Evolutionary conservation across 78 protist species (phyloP).

Genomic region (Diacronema lutheri): DNA sequence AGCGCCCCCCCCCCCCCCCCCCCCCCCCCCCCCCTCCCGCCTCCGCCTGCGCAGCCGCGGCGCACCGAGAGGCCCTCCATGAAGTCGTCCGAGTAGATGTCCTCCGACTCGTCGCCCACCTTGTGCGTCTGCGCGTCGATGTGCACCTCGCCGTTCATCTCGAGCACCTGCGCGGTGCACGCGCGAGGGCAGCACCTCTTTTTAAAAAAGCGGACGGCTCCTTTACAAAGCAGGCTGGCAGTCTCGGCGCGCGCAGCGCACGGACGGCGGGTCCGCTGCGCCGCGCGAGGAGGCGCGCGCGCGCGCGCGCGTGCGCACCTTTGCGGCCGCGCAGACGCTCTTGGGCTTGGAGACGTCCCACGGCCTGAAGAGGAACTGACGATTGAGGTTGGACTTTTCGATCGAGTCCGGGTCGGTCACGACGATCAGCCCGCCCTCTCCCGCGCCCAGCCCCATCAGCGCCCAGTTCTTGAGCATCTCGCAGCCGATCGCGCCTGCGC

Average conservation of each 20-base stretch:
- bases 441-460: constrained; percentile 69
- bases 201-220: no score
- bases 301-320: no score
- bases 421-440: constrained; percentile 19
- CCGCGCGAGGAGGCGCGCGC: no score
- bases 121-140: constrained; percentile 58
- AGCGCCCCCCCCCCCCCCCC: no score
- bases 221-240: no score
- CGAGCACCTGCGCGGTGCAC: background rate
- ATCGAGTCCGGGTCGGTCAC: constrained; percentile 73
- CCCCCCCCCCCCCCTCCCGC: no score
- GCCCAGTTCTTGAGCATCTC: constrained; percentile 84
- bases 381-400: constrained; percentile 60
- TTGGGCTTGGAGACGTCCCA: constrained; percentile 70
- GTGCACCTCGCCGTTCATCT: constrained; percentile 85
- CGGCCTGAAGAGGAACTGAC: constrained; percentile 66
- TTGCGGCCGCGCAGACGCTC: constrained; percentile 81
- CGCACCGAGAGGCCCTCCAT: constrained; percentile 65
- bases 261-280: no score
- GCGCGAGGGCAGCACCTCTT: no score
- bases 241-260: no score
- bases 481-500: constrained; percentile 93
- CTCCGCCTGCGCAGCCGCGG: no score
- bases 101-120: constrained; percentile 92
- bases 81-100: constrained; percentile 83